phyloP scores from a whole-genome alignment of 1,284 basidiomycete species.

The Anthracocystis walkeri region DNA sequence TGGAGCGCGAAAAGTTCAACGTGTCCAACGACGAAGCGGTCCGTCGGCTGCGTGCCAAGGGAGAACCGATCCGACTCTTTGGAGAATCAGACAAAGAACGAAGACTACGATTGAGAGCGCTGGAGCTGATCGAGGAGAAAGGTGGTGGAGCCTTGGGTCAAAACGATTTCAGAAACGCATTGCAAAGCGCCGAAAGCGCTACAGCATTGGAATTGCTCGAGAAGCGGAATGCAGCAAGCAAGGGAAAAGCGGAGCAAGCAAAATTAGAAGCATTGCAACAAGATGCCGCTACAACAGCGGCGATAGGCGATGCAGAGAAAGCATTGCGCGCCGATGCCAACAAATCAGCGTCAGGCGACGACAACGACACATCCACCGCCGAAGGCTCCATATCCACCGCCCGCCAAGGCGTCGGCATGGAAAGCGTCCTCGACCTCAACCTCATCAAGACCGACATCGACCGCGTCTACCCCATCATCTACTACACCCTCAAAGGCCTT shows the following conservation, averaged over 20 bases:
- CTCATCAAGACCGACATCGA: slow-evolving; percentile 93
- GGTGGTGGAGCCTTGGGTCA: slow-evolving; percentile 52
- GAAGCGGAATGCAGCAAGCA: slow-evolving; percentile 56
- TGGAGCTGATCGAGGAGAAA: slow-evolving; percentile 82
- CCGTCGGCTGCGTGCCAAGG: slow-evolving; percentile 86
- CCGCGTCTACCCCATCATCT: slow-evolving; percentile 96
- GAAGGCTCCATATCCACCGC: slow-evolving; percentile 5
- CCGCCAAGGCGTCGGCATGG: slow-evolving; percentile 65
- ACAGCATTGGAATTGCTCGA: slow-evolving; percentile 77
- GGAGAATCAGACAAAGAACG: slow-evolving; percentile 95
- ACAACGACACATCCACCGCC: background rate
- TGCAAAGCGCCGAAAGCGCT: slow-evolving; percentile 82
- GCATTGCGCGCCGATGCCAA: background rate
- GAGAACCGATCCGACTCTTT: slow-evolving; percentile 93
- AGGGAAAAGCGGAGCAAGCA: slow-evolving; percentile 50
- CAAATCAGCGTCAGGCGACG: background rate
- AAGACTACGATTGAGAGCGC: slow-evolving; percentile 84
- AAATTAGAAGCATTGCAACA: slow-evolving; percentile 16
- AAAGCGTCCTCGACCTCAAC: slow-evolving; percentile 71
- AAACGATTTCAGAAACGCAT: slow-evolving; percentile 90
- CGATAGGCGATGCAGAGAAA: slow-evolving; percentile 1
- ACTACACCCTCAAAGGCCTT: slow-evolving; percentile 89
- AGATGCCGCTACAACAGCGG: slow-evolving; percentile 6
- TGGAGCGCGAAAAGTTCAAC: slow-evolving; percentile 76
- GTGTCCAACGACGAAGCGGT: slow-evolving; percentile 93